Evolutionary conservation across 192 early-diverging fungal species (phyloP), one percentile per base, ranked within the genome.

Genomic region (Tieghemiomyces parasiticus): DNA sequence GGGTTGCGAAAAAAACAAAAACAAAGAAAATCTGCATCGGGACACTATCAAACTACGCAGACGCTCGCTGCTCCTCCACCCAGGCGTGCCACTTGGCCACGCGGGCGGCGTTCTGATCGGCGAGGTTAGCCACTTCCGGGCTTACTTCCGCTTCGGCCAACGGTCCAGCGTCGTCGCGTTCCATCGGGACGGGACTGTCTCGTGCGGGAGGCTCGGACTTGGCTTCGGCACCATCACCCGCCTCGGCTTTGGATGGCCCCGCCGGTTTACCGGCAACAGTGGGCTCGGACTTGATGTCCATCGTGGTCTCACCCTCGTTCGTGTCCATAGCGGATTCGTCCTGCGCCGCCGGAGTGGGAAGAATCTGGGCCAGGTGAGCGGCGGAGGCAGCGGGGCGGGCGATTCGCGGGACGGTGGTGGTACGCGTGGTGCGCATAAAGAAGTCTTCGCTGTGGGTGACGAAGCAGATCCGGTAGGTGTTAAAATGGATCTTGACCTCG

Each of bases 401-500:
- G 8, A 16, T 10, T 6, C 8, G 8, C 16, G 38, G 38, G 6
- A 42, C 38, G 16, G 38, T 10, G 38, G 38, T 35, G 19, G 60
- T 45, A 55, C 52, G 71, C 56, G 60, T 71, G 72, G 65, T 71
- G 69, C 71, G 77, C 71, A 66, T 73, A 76, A 89, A 96, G 71
- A 79, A 83, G 61, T 99, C 96, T 67, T 99, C 96, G 3, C 93
- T 93, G 26, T 87, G 78, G 46, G 86, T 89, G 29, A 99, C 85
- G 68, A 92, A 99, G 66, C 92, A 97, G 59, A 99, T 88, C 74
- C 92, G 91, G 79, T 99, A 99, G 9, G 94, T 94, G 68, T 97
- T 93, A 47, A 90, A 81, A 45, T 90, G 89, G 46, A 99, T 95
- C 78, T 99, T 99, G 67, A 95, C 83, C 69, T 99, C 91, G 49